Evolutionary conservation across 768 basidiomycete genomes (phyloP), one percentile per base, ranked within the genome.

Genomic region (Neoboletus magnificus): DNA sequence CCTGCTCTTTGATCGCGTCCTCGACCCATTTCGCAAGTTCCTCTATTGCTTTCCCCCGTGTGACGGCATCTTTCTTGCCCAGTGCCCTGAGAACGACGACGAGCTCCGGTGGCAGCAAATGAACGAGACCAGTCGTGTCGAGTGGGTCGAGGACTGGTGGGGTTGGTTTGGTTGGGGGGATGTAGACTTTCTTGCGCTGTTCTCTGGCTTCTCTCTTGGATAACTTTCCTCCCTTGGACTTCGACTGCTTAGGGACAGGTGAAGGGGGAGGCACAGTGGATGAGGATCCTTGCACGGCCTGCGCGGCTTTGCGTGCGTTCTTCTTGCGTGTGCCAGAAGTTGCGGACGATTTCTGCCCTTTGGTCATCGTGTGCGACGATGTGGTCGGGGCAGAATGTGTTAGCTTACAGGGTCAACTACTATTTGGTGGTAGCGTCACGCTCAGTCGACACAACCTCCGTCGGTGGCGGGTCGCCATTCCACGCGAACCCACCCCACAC

Each of bases 281-380:
- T 13, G 65, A 48, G 20, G 62, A 35, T 45, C 52, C 66, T 20
- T 64, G 59, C 10, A 30, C 15, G 22, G 65, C 50, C 43, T 71
- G 76, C 16, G 76, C 76, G 1, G 83, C 79, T 66, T 89, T 94
- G 57, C 87, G 83, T 16, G 89, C 89, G 68, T 96, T 91, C 72
- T 97, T 98, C 78, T 96, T 97, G 56, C 94, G 84, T 10, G 95
- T 98, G 5, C 76, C 91, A 1, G 91, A 85, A 0, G 85, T 79
- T 23, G 93, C 93, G 5, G 92, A 95, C 4, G 89, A 89, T 66
- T 90, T 92, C 51, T 69, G 65, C 11, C 71, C 63, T 60, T 83
- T 82, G 20, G 58, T 60, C 79, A 81, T 80, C 54, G 57, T 37
- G 48, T 13, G 35, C 23, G 48, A 48, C 39, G 51, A 15, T 53